Evolutionary conservation across 768 basidiomycete species (phyloP).

Genomic region (Collybiopsis luxurians): DNA sequence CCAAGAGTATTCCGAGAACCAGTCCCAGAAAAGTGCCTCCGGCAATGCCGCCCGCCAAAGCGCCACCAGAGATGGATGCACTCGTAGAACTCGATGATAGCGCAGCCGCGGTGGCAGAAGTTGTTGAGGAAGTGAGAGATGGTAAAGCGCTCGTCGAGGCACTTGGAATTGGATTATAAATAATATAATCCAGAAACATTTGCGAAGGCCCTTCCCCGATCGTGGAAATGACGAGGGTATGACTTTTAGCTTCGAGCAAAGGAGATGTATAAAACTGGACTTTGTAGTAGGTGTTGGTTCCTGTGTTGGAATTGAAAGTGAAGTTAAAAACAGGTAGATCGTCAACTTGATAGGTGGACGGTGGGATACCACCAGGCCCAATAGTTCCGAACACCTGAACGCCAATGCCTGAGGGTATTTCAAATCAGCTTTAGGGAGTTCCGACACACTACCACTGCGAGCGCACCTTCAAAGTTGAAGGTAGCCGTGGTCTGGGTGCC

Average conservation of each 20-base stretch:
- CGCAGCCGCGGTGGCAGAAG: too few relatives aligned
- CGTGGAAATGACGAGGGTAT: not conserved
- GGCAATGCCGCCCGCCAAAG: too few relatives aligned
- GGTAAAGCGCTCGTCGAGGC: not conserved
- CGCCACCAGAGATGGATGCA: too few relatives aligned
- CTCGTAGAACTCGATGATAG: too few relatives aligned
- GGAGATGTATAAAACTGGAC: not conserved
- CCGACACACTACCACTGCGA: not conserved
- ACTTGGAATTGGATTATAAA: not conserved
- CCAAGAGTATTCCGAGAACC: too few relatives aligned
- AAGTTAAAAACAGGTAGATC: not conserved
- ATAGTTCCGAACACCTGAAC: not conserved
- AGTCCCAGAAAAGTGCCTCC: too few relatives aligned
- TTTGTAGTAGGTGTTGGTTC: not conserved
- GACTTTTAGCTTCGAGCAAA: not conserved
- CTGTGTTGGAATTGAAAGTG: not conserved
- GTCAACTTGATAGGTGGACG: not conserved
- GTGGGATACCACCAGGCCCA: not conserved
- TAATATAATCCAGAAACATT: not conserved
- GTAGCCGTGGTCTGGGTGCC: not conserved
- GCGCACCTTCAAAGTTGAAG: not conserved
- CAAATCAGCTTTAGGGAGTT: not conserved
- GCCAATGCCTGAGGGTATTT: not conserved
- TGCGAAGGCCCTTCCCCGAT: not conserved
- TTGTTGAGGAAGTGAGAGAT: not conserved